A percentile compares a stretch with the other conserved stretches of the same genome.
These are phyloP conservation scores for Magnolia sinica DNA, from an alignment of 164 flowering plant species.

Conservation along the genomic window DNA sequence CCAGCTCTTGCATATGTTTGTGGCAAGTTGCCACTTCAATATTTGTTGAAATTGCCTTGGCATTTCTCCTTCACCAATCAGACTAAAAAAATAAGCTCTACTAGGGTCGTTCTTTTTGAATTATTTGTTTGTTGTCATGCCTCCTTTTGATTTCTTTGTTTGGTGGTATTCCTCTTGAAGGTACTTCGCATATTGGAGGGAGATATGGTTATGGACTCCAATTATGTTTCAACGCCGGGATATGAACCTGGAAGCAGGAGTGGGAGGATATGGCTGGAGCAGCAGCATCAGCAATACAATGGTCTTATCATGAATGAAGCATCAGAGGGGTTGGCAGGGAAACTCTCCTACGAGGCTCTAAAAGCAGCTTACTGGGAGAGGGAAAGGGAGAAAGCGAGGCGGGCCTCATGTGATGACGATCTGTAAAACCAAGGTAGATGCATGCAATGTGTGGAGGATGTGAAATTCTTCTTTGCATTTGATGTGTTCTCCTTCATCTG, in stretches of 20 bases:
- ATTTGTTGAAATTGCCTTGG: too few relatives aligned
- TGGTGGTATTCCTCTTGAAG: constrained; percentile 22
- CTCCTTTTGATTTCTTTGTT: background rate
- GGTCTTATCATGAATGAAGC: constrained; percentile 46
- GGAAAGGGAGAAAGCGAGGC: constrained; percentile 16
- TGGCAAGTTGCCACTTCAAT: background rate
- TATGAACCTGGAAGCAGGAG: constrained; percentile 52
- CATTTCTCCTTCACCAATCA: too few relatives aligned
- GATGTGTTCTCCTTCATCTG: background rate
- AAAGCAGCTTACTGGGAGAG: constrained; percentile 10
- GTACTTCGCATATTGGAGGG: constrained; percentile 78
- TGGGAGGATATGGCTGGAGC: constrained; percentile 57
- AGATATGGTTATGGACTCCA: constrained; percentile 64
- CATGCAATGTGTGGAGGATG: background rate
- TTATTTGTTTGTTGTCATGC: background rate
- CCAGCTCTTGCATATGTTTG: background rate
- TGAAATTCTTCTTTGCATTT: background rate
- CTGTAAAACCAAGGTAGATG: constrained; percentile 14
- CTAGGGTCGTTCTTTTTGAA: background rate
- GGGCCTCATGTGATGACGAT: constrained; percentile 26
- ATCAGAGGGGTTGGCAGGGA: constrained; percentile 4
- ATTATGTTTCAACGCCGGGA: constrained; percentile 49
- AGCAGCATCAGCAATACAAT: constrained; percentile 38
- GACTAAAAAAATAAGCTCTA: background rate
- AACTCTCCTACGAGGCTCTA: constrained; percentile 2